Base-by-base conservation (phyloP, 139 green algal genomes). In the Chlamydomonas incerta region DNA sequence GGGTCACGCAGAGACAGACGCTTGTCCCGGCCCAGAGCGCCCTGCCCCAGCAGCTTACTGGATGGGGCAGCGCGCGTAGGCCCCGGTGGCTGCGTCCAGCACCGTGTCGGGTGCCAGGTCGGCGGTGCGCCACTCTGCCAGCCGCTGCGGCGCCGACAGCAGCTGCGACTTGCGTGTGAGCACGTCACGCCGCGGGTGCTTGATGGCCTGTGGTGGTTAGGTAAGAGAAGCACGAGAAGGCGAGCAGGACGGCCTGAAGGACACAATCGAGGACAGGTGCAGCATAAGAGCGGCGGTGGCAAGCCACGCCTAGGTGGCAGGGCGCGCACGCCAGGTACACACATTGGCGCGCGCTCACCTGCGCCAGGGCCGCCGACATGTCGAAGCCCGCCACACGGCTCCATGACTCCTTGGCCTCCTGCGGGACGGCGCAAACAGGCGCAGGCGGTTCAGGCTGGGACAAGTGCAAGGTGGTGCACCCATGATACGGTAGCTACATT, bases 331-430 rank as follows among this genome's bases (percentile, higher is more conserved):
- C n/a, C n/a, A n/a, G n/a, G n/a, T n/a, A n/a, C n/a, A n/a, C n/a
- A n/a, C n/a, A n/a, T 23, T 34, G 29, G 33, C 67, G 15, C 67
- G 46, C 21, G 28, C 60, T 17, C 26, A 82, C 75, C 75, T 82
- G 60, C 60, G 60, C 62, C 35, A 82, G 75, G 24, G 75, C 75
- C 28, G 62, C 41, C 41, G 75, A 73, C 60, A 82, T 60, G 62
- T 82, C 75, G 3, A 82, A 24, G 4, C 75, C 75, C 3, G 37
- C 60, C 35, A 82, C 75, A 8, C 60, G 37, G 62, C 75, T 72
- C 75, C 75, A 82, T 0, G 60, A 50, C 60, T 82, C 60, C 62
- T 82, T 82, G 20, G 75, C 75, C 29, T 82, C 75, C 75, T 82
- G 75, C 37, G n/a, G n/a, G n/a, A n/a, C n/a, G n/a, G n/a, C n/a